Evolutionary conservation across 768 basidiomycete genomes (phyloP).

Genomic region (Artomyces pyxidatus): DNA sequence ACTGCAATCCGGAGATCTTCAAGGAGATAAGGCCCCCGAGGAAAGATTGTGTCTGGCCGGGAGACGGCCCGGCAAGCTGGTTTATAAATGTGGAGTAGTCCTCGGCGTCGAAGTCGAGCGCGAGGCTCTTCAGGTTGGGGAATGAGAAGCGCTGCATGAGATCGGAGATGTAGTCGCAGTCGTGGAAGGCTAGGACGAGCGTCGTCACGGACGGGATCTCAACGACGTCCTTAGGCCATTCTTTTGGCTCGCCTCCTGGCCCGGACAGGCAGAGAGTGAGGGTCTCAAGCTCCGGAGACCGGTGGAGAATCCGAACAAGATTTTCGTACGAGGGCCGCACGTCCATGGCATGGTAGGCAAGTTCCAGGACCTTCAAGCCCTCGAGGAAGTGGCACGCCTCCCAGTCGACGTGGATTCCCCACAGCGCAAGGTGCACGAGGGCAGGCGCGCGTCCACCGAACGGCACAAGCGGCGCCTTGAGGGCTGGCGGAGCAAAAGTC

Average conservation of each 20-base stretch:
- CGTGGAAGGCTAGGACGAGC: constrained; percentile 26
- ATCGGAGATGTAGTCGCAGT: constrained; percentile 23
- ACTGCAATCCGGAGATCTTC: constrained; percentile 44
- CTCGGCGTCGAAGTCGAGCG: constrained; percentile 46
- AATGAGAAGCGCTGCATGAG: constrained; percentile 27
- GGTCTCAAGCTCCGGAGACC: constrained; percentile 44
- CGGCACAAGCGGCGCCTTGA: constrained; percentile 39
- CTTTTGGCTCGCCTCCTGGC: constrained; percentile 34
- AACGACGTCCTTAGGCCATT: constrained; percentile 25
- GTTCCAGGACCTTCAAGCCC: constrained; percentile 42
- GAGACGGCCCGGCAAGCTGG: constrained; percentile 33
- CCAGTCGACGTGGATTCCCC: constrained; percentile 72
- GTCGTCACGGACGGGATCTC: constrained; percentile 19
- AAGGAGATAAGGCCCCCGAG: constrained; percentile 43
- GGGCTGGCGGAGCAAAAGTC: constrained; percentile 34
- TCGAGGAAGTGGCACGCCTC: constrained; percentile 34
- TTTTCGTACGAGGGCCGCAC: constrained; percentile 52
- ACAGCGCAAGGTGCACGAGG: constrained; percentile 41
- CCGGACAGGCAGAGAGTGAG: constrained; percentile 53
- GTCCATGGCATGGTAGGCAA: constrained; percentile 55
- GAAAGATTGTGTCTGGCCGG: constrained; percentile 29
- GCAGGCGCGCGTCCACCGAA: constrained; percentile 44
- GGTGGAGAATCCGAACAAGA: constrained; percentile 42
- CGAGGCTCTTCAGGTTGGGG: constrained; percentile 29
- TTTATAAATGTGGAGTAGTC: constrained; percentile 46